These are phyloP conservation scores for Aspergillus pseudoterreus DNA, from an alignment of 2,329 filamentous ascomycete species.

Conservation along the genomic window DNA sequence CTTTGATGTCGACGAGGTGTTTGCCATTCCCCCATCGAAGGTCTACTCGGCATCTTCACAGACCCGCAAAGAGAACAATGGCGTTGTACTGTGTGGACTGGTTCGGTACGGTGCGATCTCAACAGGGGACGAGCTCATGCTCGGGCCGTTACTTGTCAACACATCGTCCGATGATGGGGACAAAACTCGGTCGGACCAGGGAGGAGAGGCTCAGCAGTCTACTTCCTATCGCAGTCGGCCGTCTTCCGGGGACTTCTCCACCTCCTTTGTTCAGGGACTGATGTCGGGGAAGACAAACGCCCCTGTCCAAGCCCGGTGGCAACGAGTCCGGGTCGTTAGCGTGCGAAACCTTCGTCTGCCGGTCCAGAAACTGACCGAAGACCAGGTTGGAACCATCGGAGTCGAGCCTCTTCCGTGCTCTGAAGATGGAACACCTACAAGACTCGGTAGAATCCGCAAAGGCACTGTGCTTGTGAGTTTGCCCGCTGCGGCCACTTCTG, in stretches of 20 bases:
- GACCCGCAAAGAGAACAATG: constrained; percentile 46
- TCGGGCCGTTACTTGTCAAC: constrained; percentile 67
- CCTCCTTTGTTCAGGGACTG: constrained; percentile 26
- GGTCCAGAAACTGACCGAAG: constrained; percentile 68
- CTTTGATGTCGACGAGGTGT: constrained; percentile 90
- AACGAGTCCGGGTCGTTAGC: constrained; percentile 74
- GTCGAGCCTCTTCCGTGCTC: constrained; percentile 48
- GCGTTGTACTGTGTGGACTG: constrained; percentile 79
- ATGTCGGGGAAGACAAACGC: constrained; percentile 44
- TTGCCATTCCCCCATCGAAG: constrained; percentile 66
- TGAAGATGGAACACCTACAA: constrained; percentile 20
- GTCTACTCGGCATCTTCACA: constrained; percentile 43
- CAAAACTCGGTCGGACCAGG: constrained; percentile 15
- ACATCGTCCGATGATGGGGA: constrained; percentile 51
- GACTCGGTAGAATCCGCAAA: constrained; percentile 55
- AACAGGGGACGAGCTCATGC: constrained; percentile 70
- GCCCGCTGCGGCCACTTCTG: constrained; percentile 46
- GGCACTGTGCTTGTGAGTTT: constrained; percentile 77
- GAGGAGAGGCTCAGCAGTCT: constrained; percentile 16
- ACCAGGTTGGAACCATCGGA: constrained; percentile 87
- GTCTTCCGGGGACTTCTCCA: constrained; percentile 30
- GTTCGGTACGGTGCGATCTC: constrained; percentile 74
- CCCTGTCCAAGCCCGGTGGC: constrained; percentile 69
- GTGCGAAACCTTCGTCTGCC: constrained; percentile 84
- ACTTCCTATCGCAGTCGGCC: constrained; percentile 29